Percentiles rank a stretch among this genome's conserved stretches.
Conservation (phyloP, 169 alveolate species). For the Babesia ovis region DNA sequence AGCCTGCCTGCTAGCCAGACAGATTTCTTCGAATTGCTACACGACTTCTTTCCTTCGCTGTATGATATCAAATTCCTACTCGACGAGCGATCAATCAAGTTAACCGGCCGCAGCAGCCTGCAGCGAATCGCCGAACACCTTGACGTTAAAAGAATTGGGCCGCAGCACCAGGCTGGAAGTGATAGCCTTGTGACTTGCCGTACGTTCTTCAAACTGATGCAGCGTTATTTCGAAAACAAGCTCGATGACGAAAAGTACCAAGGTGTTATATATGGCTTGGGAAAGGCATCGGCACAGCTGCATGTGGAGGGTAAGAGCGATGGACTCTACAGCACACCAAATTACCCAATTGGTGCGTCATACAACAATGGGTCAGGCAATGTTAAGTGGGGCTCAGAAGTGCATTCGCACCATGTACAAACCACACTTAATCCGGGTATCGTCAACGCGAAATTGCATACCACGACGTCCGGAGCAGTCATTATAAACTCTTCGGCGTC, state of each 20-base stretch:
- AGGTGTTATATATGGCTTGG: slow-evolving; percentile 86
- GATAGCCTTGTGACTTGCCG: slow-evolving; percentile 94
- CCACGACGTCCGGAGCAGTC: slow-evolving; percentile 15
- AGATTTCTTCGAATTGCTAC: slow-evolving; percentile 87
- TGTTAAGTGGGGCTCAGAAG: slow-evolving; percentile 31
- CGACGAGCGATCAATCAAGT: slow-evolving; percentile 83
- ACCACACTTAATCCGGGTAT: slow-evolving; percentile 42
- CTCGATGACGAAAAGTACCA: slow-evolving; percentile 82
- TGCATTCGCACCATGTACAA: slow-evolving; percentile 31
- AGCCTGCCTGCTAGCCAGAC: slow-evolving; percentile 92
- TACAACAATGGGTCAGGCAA: not conserved
- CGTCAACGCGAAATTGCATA: slow-evolving; percentile 34
- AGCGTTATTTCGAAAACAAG: slow-evolving; percentile 80
- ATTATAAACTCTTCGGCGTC: slow-evolving; percentile 10
- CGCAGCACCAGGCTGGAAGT: slow-evolving; percentile 98
- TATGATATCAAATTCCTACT: slow-evolving; percentile 93
- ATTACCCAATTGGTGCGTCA: slow-evolving; percentile 17
- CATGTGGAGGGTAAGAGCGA: slow-evolving; percentile 34
- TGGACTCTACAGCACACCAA: slow-evolving; percentile 27
- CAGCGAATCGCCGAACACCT: slow-evolving; percentile 85
- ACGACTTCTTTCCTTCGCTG: slow-evolving; percentile 92
- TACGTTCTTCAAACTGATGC: slow-evolving; percentile 90
- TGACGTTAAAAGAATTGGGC: slow-evolving; percentile 92
- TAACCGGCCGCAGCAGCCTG: slow-evolving; percentile 81
- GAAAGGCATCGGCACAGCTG: slow-evolving; percentile 66